Evolutionary conservation across 257 asterid species (phyloP).

Genomic region (Nicotiana otophora): DNA sequence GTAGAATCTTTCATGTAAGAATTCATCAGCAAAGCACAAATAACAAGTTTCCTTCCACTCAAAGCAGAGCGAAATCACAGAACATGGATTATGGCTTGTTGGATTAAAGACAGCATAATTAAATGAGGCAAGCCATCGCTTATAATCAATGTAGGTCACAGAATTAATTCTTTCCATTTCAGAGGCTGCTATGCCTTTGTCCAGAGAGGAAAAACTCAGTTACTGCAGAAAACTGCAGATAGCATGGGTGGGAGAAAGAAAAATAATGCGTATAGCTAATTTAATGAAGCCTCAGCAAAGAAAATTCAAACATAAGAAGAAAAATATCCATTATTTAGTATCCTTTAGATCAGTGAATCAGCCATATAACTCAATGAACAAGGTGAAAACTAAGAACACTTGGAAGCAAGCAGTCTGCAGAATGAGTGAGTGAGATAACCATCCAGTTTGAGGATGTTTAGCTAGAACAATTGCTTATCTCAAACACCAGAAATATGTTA

Average conservation of each 20-base stretch:
- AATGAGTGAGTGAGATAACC: neutral
- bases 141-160: no score
- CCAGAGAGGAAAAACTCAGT: neutral
- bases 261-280: neutral
- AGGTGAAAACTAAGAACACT: neutral
- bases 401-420: neutral
- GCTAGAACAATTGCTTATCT: slow-evolving; percentile 5
- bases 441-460: neutral
- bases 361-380: neutral
- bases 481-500: neutral
- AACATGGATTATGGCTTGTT: neutral
- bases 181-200: neutral
- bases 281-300: neutral
- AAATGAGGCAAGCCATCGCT: neutral
- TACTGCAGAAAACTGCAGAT: neutral
- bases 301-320: no score
- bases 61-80: neutral
- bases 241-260: neutral
- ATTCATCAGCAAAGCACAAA: neutral
- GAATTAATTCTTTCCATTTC: no score
- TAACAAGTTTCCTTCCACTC: neutral
- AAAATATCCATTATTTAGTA: neutral
- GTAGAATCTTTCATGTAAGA: no score
- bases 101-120: neutral
- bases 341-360: slow-evolving; percentile 2